These are phyloP conservation scores for Imleria badia DNA, from an alignment of 768 basidiomycete genomes.

Conservation along the genomic window DNA sequence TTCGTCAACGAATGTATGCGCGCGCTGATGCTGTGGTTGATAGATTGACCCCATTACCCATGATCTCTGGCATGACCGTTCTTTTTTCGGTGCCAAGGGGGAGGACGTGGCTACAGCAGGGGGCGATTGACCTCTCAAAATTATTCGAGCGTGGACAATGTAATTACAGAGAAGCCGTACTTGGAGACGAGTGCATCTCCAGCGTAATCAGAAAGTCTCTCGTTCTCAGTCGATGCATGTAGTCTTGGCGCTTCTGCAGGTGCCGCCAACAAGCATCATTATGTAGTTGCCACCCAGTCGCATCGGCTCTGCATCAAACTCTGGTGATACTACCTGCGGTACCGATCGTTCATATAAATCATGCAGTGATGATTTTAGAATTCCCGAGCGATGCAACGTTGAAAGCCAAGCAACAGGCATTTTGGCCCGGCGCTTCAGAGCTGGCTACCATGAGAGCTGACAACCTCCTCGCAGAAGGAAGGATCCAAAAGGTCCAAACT, in stretches of 20 bases:
- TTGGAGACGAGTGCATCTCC: slow-evolving; percentile 77
- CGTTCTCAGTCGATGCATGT: background rate
- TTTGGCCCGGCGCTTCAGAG: slow-evolving; percentile 53
- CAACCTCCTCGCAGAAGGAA: slow-evolving; percentile 55
- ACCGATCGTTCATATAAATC: slow-evolving; percentile 89
- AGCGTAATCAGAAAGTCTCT: slow-evolving; percentile 68
- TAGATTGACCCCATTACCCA: too few species aligned
- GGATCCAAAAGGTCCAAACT: slow-evolving; percentile 86
- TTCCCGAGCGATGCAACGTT: too few species aligned
- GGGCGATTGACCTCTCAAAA: slow-evolving; percentile 86
- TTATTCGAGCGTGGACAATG: slow-evolving; percentile 91
- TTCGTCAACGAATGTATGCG: too few species aligned
- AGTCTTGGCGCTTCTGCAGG: slow-evolving; percentile 42
- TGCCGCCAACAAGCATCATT: slow-evolving; percentile 86
- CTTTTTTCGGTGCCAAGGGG: too few species aligned
- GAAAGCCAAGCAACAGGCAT: too few species aligned
- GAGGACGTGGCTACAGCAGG: too few species aligned
- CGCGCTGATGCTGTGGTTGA: too few species aligned
- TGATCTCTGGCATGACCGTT: too few species aligned
- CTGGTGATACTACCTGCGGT: slow-evolving; percentile 76
- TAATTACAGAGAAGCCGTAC: slow-evolving; percentile 88
- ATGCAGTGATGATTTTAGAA: slow-evolving; percentile 92
- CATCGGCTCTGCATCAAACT: slow-evolving; percentile 66
- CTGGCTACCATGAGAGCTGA: slow-evolving; percentile 40
- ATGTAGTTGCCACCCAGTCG: slow-evolving; percentile 85